These are phyloP conservation scores for Podaxis pistillaris DNA, from an alignment of 768 basidiomycete genomes.

Conservation along the genomic window DNA sequence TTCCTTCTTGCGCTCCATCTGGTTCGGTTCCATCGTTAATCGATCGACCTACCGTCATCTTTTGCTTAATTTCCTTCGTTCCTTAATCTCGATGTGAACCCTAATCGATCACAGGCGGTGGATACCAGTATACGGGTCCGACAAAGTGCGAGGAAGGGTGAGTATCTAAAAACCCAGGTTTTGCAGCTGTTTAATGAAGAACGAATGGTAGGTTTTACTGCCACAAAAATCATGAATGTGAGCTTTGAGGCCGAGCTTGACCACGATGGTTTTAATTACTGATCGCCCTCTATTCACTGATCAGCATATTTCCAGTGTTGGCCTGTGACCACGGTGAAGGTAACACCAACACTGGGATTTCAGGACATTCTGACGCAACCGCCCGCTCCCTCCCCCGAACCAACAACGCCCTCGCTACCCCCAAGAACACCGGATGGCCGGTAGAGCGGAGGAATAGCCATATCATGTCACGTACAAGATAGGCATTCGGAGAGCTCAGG, in stretches of 20 bases:
- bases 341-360: neutral
- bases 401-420: constrained; percentile 2
- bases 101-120: constrained; percentile 1
- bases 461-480: neutral
- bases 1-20: neutral
- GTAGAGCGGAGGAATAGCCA: neutral
- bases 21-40: neutral
- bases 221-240: neutral
- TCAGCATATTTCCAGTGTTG: constrained; percentile 2
- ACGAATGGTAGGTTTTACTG: neutral
- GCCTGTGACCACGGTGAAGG: neutral
- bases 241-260: neutral
- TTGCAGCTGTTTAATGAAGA: neutral
- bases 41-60: neutral
- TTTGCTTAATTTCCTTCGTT: neutral
- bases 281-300: neutral
- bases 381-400: constrained; percentile 1
- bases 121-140: constrained; percentile 12
- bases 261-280: neutral
- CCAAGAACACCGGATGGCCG: neutral
- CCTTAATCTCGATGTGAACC: neutral
- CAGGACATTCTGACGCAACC: neutral
- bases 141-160: constrained; percentile 14
- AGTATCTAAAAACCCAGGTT: neutral
- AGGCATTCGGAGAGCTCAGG: neutral